These are phyloP conservation scores for Skeletonema potamos DNA, from an alignment of 108 stramenopile genomes.

Conservation along the genomic window DNA sequence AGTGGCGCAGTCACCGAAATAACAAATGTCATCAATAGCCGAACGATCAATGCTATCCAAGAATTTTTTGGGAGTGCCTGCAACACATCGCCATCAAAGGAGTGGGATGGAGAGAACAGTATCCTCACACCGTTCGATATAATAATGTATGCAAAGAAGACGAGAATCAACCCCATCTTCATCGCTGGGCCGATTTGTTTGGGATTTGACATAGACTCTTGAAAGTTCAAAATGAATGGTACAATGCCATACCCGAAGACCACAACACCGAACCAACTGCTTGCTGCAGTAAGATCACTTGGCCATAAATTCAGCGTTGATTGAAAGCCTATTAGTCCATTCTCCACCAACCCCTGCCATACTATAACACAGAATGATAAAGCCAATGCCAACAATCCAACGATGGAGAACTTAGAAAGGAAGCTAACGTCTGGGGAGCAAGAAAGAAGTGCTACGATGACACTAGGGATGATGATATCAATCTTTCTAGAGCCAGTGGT, in stretches of 20 bases:
- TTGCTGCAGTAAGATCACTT: conserved; percentile 47
- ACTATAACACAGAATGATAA: conserved; percentile 44
- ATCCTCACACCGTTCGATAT: conserved; percentile 57
- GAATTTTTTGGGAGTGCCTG: conserved; percentile 58
- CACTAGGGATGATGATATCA: conserved; percentile 46
- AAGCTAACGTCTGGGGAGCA: conserved; percentile 73
- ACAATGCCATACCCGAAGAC: conserved; percentile 63
- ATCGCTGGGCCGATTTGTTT: conserved; percentile 34
- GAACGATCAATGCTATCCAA: conserved; percentile 43
- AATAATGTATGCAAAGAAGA: conserved; percentile 52
- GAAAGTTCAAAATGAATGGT: conserved; percentile 53
- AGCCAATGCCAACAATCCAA: conserved; percentile 56
- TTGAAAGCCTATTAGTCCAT: conserved; percentile 22
- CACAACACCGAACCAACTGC: conserved; percentile 74
- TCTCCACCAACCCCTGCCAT: conserved; percentile 14
- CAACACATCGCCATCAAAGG: conserved; percentile 73
- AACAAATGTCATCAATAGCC: conserved; percentile 69
- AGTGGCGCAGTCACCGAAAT: conserved; percentile 68
- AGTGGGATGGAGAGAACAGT: conserved; percentile 47
- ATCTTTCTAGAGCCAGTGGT: conserved; percentile 35
- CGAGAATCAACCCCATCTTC: conserved; percentile 52
- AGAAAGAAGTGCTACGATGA: conserved; percentile 52
- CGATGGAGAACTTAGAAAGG: conserved; percentile 49
- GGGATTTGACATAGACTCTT: conserved; percentile 77
- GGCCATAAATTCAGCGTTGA: conserved; percentile 31